Evolutionary conservation across 1,284 basidiomycete species (phyloP).

Genomic region (Ceratobasidium sp.): DNA sequence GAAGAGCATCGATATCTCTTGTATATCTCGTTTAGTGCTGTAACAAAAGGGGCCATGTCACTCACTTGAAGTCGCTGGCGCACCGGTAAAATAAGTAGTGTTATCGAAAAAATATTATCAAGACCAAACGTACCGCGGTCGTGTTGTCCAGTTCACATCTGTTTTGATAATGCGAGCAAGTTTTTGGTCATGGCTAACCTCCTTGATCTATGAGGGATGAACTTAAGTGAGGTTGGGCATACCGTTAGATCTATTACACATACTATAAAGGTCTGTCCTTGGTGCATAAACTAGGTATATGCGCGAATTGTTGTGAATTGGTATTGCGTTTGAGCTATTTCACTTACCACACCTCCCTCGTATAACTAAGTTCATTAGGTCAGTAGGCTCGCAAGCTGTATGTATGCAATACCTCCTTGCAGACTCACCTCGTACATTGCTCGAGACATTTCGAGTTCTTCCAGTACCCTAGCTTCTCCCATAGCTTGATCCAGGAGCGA

Average conservation of each 20-base stretch:
- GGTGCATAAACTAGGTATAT: slow-evolving; percentile 73
- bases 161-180: slow-evolving; percentile 73
- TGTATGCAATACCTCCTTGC: slow-evolving; percentile 45
- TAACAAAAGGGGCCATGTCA: neutral
- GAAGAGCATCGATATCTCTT: slow-evolving; percentile 81
- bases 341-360: slow-evolving; percentile 54
- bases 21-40: slow-evolving; percentile 19
- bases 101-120: neutral
- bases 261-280: slow-evolving; percentile 78
- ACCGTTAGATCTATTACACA: slow-evolving; percentile 43
- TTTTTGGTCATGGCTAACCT: slow-evolving; percentile 81
- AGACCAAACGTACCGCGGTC: slow-evolving; percentile 61
- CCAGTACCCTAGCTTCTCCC: slow-evolving; percentile 64
- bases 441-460: slow-evolving; percentile 86
- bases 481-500: slow-evolving; percentile 53
- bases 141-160: slow-evolving; percentile 86
- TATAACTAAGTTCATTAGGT: slow-evolving; percentile 46
- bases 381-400: too few relatives aligned
- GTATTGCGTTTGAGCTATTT: neutral
- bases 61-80: slow-evolving; percentile 79
- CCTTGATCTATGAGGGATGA: slow-evolving; percentile 63
- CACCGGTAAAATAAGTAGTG: neutral
- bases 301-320: neutral
- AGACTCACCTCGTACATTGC: slow-evolving; percentile 82
- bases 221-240: slow-evolving; percentile 12